phyloP scores from a whole-genome alignment of 306 rosid genomes.

The Malus asiatica region DNA sequence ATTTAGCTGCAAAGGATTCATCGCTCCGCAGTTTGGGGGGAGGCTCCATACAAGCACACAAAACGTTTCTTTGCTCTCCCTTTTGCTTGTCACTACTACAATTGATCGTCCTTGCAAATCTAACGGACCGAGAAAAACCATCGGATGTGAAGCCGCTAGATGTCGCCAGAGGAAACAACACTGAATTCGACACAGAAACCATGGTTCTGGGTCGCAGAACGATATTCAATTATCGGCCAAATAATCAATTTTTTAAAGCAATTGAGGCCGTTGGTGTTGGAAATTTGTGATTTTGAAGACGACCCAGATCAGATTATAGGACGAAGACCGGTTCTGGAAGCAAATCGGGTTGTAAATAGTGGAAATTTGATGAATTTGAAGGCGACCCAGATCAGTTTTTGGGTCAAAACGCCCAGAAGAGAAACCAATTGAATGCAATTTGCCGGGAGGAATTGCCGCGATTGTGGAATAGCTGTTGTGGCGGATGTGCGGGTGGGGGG shows the following conservation, averaged over 20 bases:
- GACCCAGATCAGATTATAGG: background rate
- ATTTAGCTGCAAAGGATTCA: constrained; percentile 47
- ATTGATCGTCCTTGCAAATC: constrained; percentile 18
- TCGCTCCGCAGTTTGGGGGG: constrained; percentile 51
- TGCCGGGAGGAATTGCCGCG: background rate
- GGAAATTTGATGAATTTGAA: background rate
- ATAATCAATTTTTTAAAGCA: background rate
- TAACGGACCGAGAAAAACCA: constrained; percentile 27
- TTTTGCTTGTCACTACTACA: constrained; percentile 17
- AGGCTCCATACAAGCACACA: constrained; percentile 83
- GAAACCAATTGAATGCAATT: background rate
- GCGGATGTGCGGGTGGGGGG: background rate
- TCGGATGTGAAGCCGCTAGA: constrained; percentile 17
- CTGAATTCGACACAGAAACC: constrained; percentile 51
- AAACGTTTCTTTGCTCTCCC: constrained; percentile 34
- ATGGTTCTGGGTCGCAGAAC: constrained; percentile 28
- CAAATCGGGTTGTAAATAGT: background rate
- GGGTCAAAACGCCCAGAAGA: background rate
- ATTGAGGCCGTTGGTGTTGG: background rate
- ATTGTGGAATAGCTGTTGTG: background rate
- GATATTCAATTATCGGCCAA: background rate
- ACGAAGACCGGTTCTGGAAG: background rate
- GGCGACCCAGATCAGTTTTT: background rate
- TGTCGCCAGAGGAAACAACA: constrained; percentile 34
- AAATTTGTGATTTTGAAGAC: background rate